Base-by-base conservation (phyloP, 192 early-diverging fungal genomes). In the Coemansia pectinata region DNA sequence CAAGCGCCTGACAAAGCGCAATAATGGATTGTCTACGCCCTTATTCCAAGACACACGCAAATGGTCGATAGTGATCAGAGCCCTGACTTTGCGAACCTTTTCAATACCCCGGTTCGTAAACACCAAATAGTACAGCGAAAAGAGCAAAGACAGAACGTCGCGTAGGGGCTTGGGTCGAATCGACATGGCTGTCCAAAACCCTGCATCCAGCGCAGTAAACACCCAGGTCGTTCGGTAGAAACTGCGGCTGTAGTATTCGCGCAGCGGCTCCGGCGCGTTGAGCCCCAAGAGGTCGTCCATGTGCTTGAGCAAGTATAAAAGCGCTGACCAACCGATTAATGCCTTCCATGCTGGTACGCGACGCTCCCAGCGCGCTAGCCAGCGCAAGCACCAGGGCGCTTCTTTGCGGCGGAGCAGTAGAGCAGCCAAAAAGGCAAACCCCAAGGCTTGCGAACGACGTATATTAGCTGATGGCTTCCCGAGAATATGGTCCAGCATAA, bases 41-140 rank as follows among this genome's bases (percentile, higher is more conserved):
- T 96, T 97, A 63, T 96, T 90, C 96, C 96, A 98, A n/a, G 91
- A 92, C 0, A 86, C 76, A 1, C 96, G 88, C 88, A 98, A 84
- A 64, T 95, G 92, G 9, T 92, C 90, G 4, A 97, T 83, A 12
- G 93, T 95, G 3, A 93, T 87, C 7, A 88, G 87, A 10, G 90
- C 88, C 7, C 93, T 64, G 41, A 94, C 88, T 47, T 91, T 90
- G 41, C 94, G 85, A 45, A 93, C 91, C 74, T 95, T 98, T 39
- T 92, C 91, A 34, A 94, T 88, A 0, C 91, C 96, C 14, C 86
- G 82, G 61, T 95, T 91, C 8, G 94, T 90, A 70, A 91, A 93
- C 23, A 94, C 85, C 31, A 98, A 76, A 67, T 98, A 98, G 59
- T 92, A 91, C 10, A 88, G 55, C 0, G 91, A 86, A 67, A 97